phyloP scores from a whole-genome alignment of 345 rosid genomes.

The Psidium guajava region DNA sequence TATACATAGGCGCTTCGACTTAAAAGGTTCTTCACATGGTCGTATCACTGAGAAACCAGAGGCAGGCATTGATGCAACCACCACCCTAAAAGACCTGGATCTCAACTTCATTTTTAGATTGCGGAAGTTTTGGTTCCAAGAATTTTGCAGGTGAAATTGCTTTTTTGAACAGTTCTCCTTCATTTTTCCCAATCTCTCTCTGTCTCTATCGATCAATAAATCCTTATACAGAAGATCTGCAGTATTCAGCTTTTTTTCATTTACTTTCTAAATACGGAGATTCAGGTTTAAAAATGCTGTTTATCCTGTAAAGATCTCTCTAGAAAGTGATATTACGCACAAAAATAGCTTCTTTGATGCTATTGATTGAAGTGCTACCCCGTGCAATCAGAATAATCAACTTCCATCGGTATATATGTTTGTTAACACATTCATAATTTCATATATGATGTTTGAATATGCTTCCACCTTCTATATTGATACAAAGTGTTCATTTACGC shows the following conservation, averaged over 20 bases:
- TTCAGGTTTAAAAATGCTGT: not conserved
- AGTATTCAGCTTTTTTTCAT: not conserved
- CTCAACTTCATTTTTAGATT: conserved; percentile 47
- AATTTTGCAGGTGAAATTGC: conserved; percentile 29
- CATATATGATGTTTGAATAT: not conserved
- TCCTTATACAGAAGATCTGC: not conserved
- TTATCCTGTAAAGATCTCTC: not conserved
- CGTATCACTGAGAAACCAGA: conserved; percentile 46
- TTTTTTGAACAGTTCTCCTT: not conserved
- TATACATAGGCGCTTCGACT: conserved; percentile 55
- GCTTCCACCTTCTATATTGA: not conserved
- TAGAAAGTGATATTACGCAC: not conserved
- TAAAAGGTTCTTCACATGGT: conserved; percentile 70
- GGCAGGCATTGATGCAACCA: conserved; percentile 45
- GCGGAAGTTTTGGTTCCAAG: conserved; percentile 45
- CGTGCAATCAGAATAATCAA: not conserved
- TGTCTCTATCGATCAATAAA: not conserved
- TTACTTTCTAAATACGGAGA: not conserved
- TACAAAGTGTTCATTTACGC: not conserved
- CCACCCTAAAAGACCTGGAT: conserved; percentile 71
- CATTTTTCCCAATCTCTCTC: not conserved
- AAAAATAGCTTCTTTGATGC: not conserved
- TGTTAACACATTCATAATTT: not conserved
- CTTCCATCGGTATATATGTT: not conserved
- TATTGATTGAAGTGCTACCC: not conserved